phyloP scores from a whole-genome alignment of 2,329 filamentous ascomycete species.

The Colletotrichum liaoningense region DNA sequence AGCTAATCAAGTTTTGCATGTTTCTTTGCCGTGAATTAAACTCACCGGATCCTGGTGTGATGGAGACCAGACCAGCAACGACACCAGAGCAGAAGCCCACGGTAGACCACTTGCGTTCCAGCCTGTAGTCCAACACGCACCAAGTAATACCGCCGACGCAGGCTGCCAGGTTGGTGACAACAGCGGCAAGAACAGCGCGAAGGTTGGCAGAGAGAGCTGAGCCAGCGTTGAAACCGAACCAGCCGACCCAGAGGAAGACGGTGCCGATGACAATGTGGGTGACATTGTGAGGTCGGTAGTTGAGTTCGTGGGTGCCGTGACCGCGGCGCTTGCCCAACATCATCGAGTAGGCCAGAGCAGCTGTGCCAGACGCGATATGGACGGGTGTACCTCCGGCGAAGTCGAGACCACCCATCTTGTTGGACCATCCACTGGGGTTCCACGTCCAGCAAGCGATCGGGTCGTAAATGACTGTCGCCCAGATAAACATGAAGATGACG shows the following conservation, averaged over 20 bases:
- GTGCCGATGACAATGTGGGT: conserved; percentile 93
- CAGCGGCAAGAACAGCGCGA: conserved; percentile 85
- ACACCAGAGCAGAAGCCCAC: conserved; percentile 94
- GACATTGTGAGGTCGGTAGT: conserved; percentile 93
- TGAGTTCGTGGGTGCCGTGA: conserved; percentile 87
- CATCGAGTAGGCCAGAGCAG: conserved; percentile 89
- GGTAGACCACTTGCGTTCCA: conserved; percentile 92
- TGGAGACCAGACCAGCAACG: conserved; percentile 86
- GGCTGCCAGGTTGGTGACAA: conserved; percentile 88
- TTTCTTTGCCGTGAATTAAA: background rate
- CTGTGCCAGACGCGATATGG: conserved; percentile 85
- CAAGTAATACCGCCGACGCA: conserved; percentile 88
- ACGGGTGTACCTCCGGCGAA: conserved; percentile 93
- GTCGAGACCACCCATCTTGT: conserved; percentile 83
- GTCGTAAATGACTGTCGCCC: conserved; percentile 91
- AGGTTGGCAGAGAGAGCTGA: conserved; percentile 85
- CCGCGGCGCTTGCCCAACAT: conserved; percentile 89
- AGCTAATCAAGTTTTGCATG: background rate
- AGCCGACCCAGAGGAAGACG: conserved; percentile 94
- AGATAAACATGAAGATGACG: conserved; percentile 93
- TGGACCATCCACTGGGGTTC: conserved; percentile 86
- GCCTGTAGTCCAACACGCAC: conserved; percentile 88
- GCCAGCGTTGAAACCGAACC: conserved; percentile 95
- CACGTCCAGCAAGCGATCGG: conserved; percentile 96
- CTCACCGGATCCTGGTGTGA: conserved; percentile 85